Evolutionary conservation across 768 basidiomycete genomes (phyloP), one percentile per base, ranked within the genome.

Genomic region (Porphyrellus cyaneotinctus): DNA sequence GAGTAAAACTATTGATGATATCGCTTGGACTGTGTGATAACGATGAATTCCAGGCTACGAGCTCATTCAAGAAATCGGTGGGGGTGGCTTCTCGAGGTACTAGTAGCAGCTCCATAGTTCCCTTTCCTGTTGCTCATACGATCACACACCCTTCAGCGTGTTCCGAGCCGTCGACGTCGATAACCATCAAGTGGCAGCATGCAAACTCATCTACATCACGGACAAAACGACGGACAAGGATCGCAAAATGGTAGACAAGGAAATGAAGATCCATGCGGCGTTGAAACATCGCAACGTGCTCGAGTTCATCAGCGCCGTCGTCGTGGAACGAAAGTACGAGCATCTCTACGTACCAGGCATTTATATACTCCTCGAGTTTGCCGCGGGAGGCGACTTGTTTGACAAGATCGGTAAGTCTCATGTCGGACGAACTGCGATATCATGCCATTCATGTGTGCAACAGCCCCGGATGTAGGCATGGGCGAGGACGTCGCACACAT

Each of bases 321-420:
- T 90, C 3, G 85, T 93, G 0, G 91, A 94, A 57, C 65, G 72
- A 17, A 80, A 83, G 54, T 78, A 81, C 37, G 71, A 72, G 32
- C 65, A 75, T 45, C 59, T 74, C 33, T 94, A 85, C 63, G 70
- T 85, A 0, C 88, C 92, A 0, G 95, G 89, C 0, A 78, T 93
- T 20, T 99, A 97, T 65, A 91, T 99, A 79, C 72, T 97, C 18
- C 72, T 99, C 62, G 97, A 98, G 67, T 74, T 95, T 31, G 97
- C 95, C 0, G 84, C 84, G 1, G 95, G 94, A 20, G 97, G 97
- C 0, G 97, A 98, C 69, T 72, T 99, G 30, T 99, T 99, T 68
- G 97, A 99, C 70, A 99, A 97, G 75, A 99, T 99, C 47, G 90
- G 95, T 95, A 63, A 38, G 87, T 69, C 45, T 58, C 13, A 43